phyloP scores from a whole-genome alignment of 495 filamentous ascomycete genomes.

The Lichenothelia convexa region DNA sequence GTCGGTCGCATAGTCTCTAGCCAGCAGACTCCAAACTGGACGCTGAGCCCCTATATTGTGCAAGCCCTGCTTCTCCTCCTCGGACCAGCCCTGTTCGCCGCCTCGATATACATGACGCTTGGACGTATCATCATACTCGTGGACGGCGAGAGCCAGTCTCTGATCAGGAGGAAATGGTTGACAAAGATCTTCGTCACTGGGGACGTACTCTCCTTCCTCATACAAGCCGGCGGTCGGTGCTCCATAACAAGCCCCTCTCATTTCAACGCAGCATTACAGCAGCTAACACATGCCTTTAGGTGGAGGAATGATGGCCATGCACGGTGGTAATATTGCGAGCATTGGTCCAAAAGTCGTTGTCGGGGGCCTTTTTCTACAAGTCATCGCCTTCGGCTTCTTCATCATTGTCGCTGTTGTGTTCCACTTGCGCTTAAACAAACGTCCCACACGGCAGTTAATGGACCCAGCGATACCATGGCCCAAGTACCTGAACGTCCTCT shows the following conservation, averaged over 20 bases:
- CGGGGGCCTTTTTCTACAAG: conserved; percentile 26
- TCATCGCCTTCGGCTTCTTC: conserved; percentile 28
- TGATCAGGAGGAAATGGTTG: conserved; percentile 22
- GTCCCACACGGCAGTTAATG: conserved; percentile 2
- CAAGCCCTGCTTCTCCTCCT: conserved; percentile 13
- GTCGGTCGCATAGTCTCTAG: background rate
- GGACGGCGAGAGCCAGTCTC: conserved; percentile 24
- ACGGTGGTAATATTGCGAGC: conserved; percentile 4
- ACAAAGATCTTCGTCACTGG: conserved; percentile 29
- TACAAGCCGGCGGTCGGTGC: conserved; percentile 21
- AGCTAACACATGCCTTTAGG: conserved; percentile 5
- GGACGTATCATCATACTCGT: conserved; percentile 25
- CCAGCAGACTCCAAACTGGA: background rate
- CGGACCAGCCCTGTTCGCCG: conserved; percentile 25
- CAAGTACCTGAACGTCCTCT: conserved; percentile 33
- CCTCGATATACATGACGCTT: conserved; percentile 28
- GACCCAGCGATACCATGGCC: conserved; percentile 26
- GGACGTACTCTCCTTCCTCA: conserved; percentile 28
- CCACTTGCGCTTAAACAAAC: conserved; percentile 19
- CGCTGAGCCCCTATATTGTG: conserved; percentile 8
- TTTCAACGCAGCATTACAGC: background rate
- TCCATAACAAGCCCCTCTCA: background rate
- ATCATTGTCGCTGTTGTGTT: conserved; percentile 22
- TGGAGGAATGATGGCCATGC: conserved; percentile 23
- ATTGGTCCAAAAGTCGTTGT: conserved; percentile 18